A percentile compares a stretch with the other conserved stretches of the same genome.
These are phyloP conservation scores for Cucurbitaria berberidis DNA, from an alignment of 2,329 filamentous ascomycete species.

Conservation along the genomic window DNA sequence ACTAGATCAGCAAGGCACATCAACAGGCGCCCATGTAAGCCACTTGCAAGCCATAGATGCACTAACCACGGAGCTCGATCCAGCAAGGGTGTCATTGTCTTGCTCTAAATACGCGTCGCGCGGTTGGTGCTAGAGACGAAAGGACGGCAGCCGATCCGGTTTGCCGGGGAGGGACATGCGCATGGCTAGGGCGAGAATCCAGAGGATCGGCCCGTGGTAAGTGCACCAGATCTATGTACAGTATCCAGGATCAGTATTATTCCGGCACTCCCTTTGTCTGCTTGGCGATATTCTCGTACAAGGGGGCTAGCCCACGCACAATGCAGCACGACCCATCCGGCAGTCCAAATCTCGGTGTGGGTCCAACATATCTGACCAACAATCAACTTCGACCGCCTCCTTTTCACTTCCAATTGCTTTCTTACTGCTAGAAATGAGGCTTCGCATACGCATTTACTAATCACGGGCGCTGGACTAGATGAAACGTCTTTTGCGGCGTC, in stretches of 20 bases:
- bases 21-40: conserved; percentile 30
- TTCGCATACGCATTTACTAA: conserved; percentile 26
- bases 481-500: background rate
- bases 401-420: conserved; percentile 21
- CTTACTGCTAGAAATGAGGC: conserved; percentile 34
- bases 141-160: conserved; percentile 34
- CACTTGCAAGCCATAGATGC: conserved; percentile 33
- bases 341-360: conserved; percentile 26
- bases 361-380: conserved; percentile 23
- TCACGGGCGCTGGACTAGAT: conserved; percentile 6
- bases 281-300: conserved; percentile 48
- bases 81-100: conserved; percentile 22
- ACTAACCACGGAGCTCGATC: conserved; percentile 30
- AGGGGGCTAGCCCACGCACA: conserved; percentile 31
- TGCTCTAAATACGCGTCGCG: conserved; percentile 12
- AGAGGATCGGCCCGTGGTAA: conserved; percentile 39
- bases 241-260: conserved; percentile 26
- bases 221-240: conserved; percentile 37
- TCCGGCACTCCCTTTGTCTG: conserved; percentile 30
- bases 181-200: conserved; percentile 20
- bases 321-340: conserved; percentile 39
- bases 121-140: conserved; percentile 25
- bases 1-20: conserved; percentile 21
- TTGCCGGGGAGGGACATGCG: conserved; percentile 21
- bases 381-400: conserved; percentile 20